Base-by-base conservation (phyloP, 495 filamentous ascomycete genomes). In the Neurospora sp. region DNA sequence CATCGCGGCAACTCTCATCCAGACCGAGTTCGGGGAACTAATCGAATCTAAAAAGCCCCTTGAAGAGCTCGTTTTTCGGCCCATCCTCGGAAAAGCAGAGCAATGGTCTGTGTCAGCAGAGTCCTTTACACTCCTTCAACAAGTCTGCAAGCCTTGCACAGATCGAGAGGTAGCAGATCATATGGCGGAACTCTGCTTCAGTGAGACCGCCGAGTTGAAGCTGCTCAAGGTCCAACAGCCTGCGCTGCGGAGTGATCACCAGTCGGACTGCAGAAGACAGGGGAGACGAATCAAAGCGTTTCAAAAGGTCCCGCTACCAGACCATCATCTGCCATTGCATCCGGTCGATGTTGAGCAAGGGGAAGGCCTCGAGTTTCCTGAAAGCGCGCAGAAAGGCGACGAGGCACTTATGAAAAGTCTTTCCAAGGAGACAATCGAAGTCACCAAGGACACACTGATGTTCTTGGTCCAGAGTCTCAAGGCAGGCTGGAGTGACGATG, bases 201-300 rank as follows among this genome's bases (percentile, higher is more conserved):
- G 69, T 13, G 71, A 69, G 42, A 69, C 70, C n/a, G 6, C 19
- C 3, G 71, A 74, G 6, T 43, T 77, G 15, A 73, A 76, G 28
- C 71, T 73, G 11, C 66, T 88, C 21, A 89, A 87, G 73, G 17
- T 89, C 3, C 88, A 91, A 19, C 40, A 77, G 2, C 88, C 89
- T 0, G 72, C 87, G 0, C 83, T 92, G 10, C 77, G 75, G 10
- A 85, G 79, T 24, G 85, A 89, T 74, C 81, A 85, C 72, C 84
- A 86, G 5, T 76, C 77, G 11, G 86, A 90, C 72, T 81, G 82
- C 42, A 77, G 77, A 38, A 74, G 80, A 31, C 77, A 85, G 39
- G 75, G 76, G 5, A 77, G 78, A 37, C 74, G 77, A 62, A 74
- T 87, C 7, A 73, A 76, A 34, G 74, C 78, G 15, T 81, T 78